A percentile compares a stretch with the other conserved stretches of the same genome.
Evolutionary conservation across 2,329 filamentous ascomycete genomes (phyloP).

Genomic region (Truncatella angustata): DNA sequence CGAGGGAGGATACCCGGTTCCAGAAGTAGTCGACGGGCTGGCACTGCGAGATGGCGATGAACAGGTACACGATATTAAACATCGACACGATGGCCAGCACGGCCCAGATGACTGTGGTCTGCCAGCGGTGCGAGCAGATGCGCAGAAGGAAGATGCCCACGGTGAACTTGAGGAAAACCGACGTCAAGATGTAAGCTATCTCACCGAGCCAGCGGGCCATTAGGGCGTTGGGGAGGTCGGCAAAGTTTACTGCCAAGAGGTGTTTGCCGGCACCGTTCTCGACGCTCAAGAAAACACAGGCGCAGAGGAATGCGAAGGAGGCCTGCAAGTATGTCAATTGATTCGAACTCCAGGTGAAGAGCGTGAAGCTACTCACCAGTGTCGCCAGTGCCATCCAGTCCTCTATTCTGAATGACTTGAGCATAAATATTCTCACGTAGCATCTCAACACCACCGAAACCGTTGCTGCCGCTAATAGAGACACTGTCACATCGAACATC

Average conservation of each 20-base stretch:
- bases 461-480: slow-evolving; percentile 7
- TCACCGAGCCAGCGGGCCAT: slow-evolving; percentile 35
- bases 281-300: slow-evolving; percentile 19
- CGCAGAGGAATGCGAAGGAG: slow-evolving; percentile 18
- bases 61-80: slow-evolving; percentile 33
- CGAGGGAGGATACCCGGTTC: slow-evolving; percentile 28
- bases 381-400: slow-evolving; percentile 23
- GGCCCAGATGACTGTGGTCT: slow-evolving; percentile 32
- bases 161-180: slow-evolving; percentile 36
- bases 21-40: slow-evolving; percentile 36
- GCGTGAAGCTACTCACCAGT: slow-evolving; percentile 16
- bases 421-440: slow-evolving; percentile 22
- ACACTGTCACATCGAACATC: slow-evolving; percentile 15
- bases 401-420: slow-evolving; percentile 23
- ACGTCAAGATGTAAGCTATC: slow-evolving; percentile 36
- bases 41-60: slow-evolving; percentile 38
- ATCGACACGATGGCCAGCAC: slow-evolving; percentile 29
- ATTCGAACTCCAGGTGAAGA: too few species aligned
- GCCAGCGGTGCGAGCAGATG: slow-evolving; percentile 31
- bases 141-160: slow-evolving; percentile 38
- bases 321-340: slow-evolving; percentile 10
- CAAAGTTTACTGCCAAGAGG: slow-evolving; percentile 13
- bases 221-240: slow-evolving; percentile 20
- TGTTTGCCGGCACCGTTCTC: slow-evolving; percentile 21
- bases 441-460: slow-evolving; percentile 24